Base-by-base conservation (phyloP, 2,329 filamentous ascomycete species). In the Pyrenophora seminiperda region DNA sequence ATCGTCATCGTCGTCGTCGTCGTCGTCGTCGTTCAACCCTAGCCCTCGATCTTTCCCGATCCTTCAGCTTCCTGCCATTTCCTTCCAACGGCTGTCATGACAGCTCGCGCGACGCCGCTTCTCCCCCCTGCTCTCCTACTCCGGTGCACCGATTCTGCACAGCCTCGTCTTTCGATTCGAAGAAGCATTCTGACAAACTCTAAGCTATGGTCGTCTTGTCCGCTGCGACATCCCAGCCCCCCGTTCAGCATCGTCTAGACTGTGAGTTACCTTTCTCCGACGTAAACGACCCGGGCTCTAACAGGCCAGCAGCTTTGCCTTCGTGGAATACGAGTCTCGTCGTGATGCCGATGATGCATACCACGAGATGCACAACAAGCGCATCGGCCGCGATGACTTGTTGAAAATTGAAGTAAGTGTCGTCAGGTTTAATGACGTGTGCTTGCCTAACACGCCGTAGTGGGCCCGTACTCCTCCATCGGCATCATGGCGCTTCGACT, bases 321-420 rank as follows among this genome's bases (percentile, higher is more conserved):
- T 99, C 75, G 94, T 99, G 60, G 94, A 99, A 78, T 99, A 99
- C 76, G 94, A 99, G 80, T 95, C 92, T 75, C 90, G 93, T 67
- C 92, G 94, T 66, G 94, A 99, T 81, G 92, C 94, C 59, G 94
- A 99, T 75, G 94, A 99, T 79, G 94, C 94, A 39, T 99, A 99
- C 74, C 91, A 99, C 75, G 94, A 99, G 79, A 99, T 99, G 94
- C 94, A 99, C 74, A 97, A 97, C 81, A 97, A 97, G 85, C 91
- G 93, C 62, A 91, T 99, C 65, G 92, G 91, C 39, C 88, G 93
- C 57, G 94, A 99, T 72, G 94, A 99, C 69, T 79, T 96, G 53
- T 75, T 99, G 78, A 99, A 99, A 81, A 97, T 99, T 62, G 94
- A 99, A 84, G 94, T 96, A 83, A 47, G 46, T 63, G 22, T 32